Evolutionary conservation across 345 rosid species (phyloP).

Genomic region (Clarkia xantiana): DNA sequence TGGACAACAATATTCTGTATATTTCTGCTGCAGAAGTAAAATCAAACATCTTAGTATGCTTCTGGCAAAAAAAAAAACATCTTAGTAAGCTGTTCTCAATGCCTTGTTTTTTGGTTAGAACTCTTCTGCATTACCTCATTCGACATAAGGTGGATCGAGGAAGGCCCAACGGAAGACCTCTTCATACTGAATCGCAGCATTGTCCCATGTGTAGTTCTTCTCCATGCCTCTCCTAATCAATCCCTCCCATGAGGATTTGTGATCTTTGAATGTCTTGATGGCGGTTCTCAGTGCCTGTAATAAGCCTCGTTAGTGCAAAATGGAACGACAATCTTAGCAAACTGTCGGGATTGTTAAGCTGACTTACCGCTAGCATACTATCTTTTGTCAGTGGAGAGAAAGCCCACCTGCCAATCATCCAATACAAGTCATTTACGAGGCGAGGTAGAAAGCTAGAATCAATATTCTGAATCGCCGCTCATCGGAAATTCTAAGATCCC

Average conservation of each 20-base stretch:
- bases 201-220: constrained; percentile 66
- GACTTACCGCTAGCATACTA: constrained; percentile 58
- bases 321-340: too few relatives aligned
- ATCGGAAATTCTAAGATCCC: too few relatives aligned
- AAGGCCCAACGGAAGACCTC: constrained; percentile 76
- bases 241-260: constrained; percentile 59
- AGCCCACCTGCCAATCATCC: constrained; percentile 49
- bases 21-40: too few relatives aligned
- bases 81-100: neutral
- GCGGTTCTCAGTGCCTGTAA: constrained; percentile 56
- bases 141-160: constrained; percentile 59
- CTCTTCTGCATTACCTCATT: constrained; percentile 6
- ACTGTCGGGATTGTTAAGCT: neutral
- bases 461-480: too few relatives aligned
- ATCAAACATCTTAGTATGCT: too few relatives aligned
- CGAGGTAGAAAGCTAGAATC: too few relatives aligned
- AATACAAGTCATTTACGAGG: too few relatives aligned
- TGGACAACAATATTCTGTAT: too few relatives aligned
- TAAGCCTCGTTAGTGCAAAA: too few relatives aligned
- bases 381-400: constrained; percentile 71
- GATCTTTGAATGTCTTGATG: constrained; percentile 53
- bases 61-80: neutral
- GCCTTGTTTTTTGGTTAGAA: neutral
- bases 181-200: constrained; percentile 74
- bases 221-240: constrained; percentile 72